Evolutionary conservation across 305 asterid genomes (phyloP), one percentile per base, ranked within the genome.

Genomic region (Fraxinus xanthoxyloides): DNA sequence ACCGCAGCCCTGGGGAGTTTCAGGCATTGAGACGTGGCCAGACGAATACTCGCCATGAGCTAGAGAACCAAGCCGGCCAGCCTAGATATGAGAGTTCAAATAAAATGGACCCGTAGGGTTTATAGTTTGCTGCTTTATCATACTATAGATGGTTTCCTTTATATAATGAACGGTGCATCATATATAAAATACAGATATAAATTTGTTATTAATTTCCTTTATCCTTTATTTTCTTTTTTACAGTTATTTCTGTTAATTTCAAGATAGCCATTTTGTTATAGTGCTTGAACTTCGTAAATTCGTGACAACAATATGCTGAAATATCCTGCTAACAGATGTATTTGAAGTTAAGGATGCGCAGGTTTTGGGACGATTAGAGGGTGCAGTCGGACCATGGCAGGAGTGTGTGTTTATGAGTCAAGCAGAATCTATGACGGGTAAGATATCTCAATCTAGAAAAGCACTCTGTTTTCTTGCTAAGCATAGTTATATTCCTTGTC

Each of bases 1-100:
- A 26, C 76, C 86, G 79, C 86, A 83, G 84, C 86, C 43, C 10
- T 88, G 88, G 54, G 90, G 87, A 78, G 79, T 88, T 80, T 84
- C 89, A 70, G 93, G 91, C 67, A 80, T 87, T 6, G 92, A 84
- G 82, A 82, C 75, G 26, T 88, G 87, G 93, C 91, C 81, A 7
- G 78, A 76, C 61, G 89, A 84, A 32, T 90, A 89, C 72, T 79
- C 70, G 67, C 90, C 85, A 76, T 17, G 85, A 81, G 82, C 75
- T 83, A 5, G 83, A 87, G 46, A 77, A 83, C 40, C 85, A 51
- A 59, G 84, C 83, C 24, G 31, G 76, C 21, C 85, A 67, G 73
- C 85, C 78, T 46, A 86, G 82, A 79, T 84, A 85, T 75, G 87
- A 81, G 79, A 80, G 81, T 82, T 83, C 81, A 79, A 81, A 82